Base-by-base conservation (phyloP, 164 flowering plant species). In the Taxillus chinensis region DNA sequence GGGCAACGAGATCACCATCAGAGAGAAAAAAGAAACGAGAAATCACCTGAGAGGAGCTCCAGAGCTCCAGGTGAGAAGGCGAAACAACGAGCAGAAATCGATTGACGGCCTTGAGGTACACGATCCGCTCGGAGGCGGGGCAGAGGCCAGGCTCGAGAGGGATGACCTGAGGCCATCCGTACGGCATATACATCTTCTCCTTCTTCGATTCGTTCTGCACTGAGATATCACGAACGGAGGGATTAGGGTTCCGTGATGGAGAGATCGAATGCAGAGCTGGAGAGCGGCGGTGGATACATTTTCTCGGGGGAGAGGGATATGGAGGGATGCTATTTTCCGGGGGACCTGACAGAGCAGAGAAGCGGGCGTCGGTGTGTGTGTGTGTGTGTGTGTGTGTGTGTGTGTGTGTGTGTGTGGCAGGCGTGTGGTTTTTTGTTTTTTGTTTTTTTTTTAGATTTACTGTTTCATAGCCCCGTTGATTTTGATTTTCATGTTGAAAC, bases 111-210 rank as follows among this genome's bases (percentile, higher is more conserved):
- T 81, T 93, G 61, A 93, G 83, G 71, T 83, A 93, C 0, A 93
- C 67, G 79, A 90, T 84, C 67, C 68, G 76, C 68, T 85, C 77
- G 0, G 92, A 83, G 40, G 88, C 61, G 2, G 91, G 86, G 59
- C 81, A 77, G 8, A 68, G 63, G 13, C 78, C 82, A 16, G 73
- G 65, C 63, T 88, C 89, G 11, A 95, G 73, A 8, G 97, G 96
- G 76, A 95, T 86, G 68, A 89, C 95, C 81, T 89, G 96, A 49
- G 99, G 99, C 96, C 96, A 95, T 75, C 99, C 99, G 62, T 91
- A 95, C 8, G 93, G 78, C 95, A 91, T 91, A 65, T 87, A 95
- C 99, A 95, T 95, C 76, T 82, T 82, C 57, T 60, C n/a, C 52
- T 55, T 27, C 27, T 52, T 54, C 58, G 58, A 55, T 55, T 9